A percentile compares a stretch with the other conserved stretches of the same genome.
These are phyloP conservation scores for Pseudocercospora musae DNA, from an alignment of 2,329 filamentous ascomycete genomes.

Conservation along the genomic window DNA sequence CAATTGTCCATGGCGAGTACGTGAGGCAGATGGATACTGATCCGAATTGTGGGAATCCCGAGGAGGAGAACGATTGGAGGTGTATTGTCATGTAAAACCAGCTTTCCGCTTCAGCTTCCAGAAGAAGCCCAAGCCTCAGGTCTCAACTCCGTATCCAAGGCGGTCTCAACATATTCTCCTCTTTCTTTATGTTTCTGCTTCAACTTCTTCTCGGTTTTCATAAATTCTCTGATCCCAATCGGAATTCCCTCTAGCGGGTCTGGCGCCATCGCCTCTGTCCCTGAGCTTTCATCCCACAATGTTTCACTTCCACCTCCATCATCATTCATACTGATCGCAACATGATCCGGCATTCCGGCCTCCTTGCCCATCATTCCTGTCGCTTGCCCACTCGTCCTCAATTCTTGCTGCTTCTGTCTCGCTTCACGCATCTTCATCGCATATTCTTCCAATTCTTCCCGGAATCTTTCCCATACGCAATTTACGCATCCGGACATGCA, in stretches of 20 bases:
- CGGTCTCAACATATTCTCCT: conserved; percentile 19
- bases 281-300: conserved; percentile 54
- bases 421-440: conserved; percentile 63
- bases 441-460: conserved; percentile 93
- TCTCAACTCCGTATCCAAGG: conserved; percentile 23
- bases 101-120: neutral
- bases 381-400: conserved; percentile 29
- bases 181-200: conserved; percentile 62
- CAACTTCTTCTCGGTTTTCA: conserved; percentile 91
- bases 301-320: conserved; percentile 73
- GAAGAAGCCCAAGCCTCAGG: conserved; percentile 19
- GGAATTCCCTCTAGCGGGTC: conserved; percentile 76
- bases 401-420: conserved; percentile 47
- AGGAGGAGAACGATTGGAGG: neutral
- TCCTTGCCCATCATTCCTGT: conserved; percentile 38
- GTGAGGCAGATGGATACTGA: conserved; percentile 3
- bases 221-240: conserved; percentile 92
- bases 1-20: conserved; percentile 1
- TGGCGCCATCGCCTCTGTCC: conserved; percentile 29
- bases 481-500: conserved; percentile 99
- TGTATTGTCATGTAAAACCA: conserved; percentile 6
- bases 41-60: conserved; percentile 16
- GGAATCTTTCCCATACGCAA: conserved; percentile 90
- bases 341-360: conserved; percentile 46
- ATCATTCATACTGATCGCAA: conserved; percentile 67